Percentiles rank a stretch among this genome's conserved stretches.
These are phyloP conservation scores for Termitomyces sp. DNA, from an alignment of 768 basidiomycete species.

Conservation along the genomic window DNA sequence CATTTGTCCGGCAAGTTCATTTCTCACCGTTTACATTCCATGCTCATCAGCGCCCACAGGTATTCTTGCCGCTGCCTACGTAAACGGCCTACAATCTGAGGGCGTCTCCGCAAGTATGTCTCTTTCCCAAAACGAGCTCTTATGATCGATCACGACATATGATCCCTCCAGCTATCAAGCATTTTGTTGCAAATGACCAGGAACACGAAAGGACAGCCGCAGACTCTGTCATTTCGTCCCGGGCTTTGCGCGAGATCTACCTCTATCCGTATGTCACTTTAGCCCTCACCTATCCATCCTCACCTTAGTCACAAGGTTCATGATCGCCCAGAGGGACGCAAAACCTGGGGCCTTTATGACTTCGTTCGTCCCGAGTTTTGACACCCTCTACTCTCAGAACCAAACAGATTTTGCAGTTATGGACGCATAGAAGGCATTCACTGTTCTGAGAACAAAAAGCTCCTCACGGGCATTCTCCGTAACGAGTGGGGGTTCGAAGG, in stretches of 20 bases:
- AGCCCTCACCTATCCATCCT: not conserved
- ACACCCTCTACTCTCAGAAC: not conserved
- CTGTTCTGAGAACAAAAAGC: slow-evolving; percentile 62
- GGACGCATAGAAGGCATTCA: slow-evolving; percentile 73
- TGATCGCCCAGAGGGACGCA: slow-evolving; percentile 64
- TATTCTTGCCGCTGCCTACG: slow-evolving; percentile 61
- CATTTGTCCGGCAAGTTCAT: slow-evolving; percentile 51
- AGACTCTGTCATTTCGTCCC: slow-evolving; percentile 60
- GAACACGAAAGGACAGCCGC: slow-evolving; percentile 68
- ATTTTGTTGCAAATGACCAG: slow-evolving; percentile 73
- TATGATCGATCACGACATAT: slow-evolving; percentile 1
- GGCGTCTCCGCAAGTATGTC: slow-evolving; percentile 58
- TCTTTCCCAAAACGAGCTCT: not conserved
- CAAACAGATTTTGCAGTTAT: slow-evolving; percentile 41
- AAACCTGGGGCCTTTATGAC: slow-evolving; percentile 70
- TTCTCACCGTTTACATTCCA: not conserved
- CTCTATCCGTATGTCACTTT: slow-evolving; percentile 54
- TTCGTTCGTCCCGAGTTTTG: slow-evolving; percentile 35
- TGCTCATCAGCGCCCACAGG: slow-evolving; percentile 32
- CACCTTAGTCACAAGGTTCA: slow-evolving; percentile 41
- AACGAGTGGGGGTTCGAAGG: slow-evolving; percentile 75
- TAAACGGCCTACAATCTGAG: slow-evolving; percentile 64
- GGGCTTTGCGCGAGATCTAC: slow-evolving; percentile 72
- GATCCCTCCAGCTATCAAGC: slow-evolving; percentile 56
- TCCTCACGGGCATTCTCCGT: slow-evolving; percentile 64